Evolutionary conservation across 2,329 filamentous ascomycete genomes (phyloP), one percentile per base, ranked within the genome.

Genomic region (Cordyceps fumosorosea): DNA sequence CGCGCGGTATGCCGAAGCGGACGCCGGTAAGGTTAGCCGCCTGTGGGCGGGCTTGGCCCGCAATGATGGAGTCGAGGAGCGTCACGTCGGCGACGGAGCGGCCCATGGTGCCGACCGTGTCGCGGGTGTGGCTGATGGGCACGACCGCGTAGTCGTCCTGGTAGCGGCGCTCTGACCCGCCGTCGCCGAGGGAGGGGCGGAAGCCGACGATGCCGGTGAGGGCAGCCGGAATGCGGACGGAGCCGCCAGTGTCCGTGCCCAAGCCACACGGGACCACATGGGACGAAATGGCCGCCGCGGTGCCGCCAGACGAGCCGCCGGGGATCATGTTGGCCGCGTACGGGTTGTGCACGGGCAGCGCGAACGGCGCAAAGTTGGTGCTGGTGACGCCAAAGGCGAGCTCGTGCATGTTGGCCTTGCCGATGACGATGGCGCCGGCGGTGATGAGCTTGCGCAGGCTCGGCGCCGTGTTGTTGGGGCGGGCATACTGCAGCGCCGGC

Each of bases 331-430:
- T 57, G 14, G 29, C 24, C 37, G 53, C 55, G 12, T 67, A 62
- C 2, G 64, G 64, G 37, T 66, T 66, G 45, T 65, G 66, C 24
- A 66, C 65, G 7, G 65, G 50, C n/a, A 26, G 57, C 0, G 65
- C 66, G 50, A 64, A 67, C 1, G 65, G 50, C 2, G 66, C 58
- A 1, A 66, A 54, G 24, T 65, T 66, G 1, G 65, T 66, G n/a
- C 66, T 66, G 5, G 66, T 65, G 44, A 66, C 62, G 11, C 66
- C 66, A 34, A 67, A 47, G 6, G 62, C 62, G 37, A 63, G 62
- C 50, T 63, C 62, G 51, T 63, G 83, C 78, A 85, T 86, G 2
- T 73, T 87, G 0, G 84, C 84, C 51, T 79, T 77, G 0, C 84
- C 84, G 7, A 74, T 63, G 0, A 74, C 56, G 1, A 74, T 63